A percentile compares a stretch with the other conserved stretches of the same genome.
Evolutionary conservation across 2,329 filamentous ascomycete genomes (phyloP).

Genomic region (Raffaelea ambrosiae): DNA sequence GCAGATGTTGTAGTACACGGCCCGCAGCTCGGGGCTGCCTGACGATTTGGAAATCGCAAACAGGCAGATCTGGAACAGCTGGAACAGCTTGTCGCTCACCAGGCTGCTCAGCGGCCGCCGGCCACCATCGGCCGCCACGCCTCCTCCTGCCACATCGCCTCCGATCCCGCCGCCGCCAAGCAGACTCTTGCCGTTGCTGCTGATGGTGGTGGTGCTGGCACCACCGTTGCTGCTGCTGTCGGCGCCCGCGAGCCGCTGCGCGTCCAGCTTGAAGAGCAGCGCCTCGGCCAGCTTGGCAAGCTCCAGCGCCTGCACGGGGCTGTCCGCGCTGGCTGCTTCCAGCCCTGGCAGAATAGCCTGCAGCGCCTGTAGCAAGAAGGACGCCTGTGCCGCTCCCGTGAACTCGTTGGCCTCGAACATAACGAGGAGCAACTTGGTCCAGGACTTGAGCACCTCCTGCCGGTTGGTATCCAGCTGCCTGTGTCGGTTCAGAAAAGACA

Average conservation of each 20-base stretch:
- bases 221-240: neutral
- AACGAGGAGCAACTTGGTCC: conserved; percentile 77
- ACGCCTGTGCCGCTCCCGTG: conserved; percentile 59
- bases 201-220: conserved; percentile 1
- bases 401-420: conserved; percentile 78
- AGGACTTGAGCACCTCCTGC: conserved; percentile 65
- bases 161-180: no score
- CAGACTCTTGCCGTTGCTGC: conserved; percentile 7
- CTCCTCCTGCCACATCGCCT: no score
- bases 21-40: conserved; percentile 62
- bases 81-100: conserved; percentile 80
- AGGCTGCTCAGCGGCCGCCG: conserved; percentile 53
- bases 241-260: conserved; percentile 21
- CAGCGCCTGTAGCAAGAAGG: conserved; percentile 77
- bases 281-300: conserved; percentile 69
- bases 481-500: conserved; percentile 55
- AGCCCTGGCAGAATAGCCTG: conserved; percentile 84
- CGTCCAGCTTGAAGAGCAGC: conserved; percentile 63
- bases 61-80: conserved; percentile 82
- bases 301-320: conserved; percentile 62
- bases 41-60: conserved; percentile 68
- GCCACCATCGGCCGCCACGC: conserved; percentile 30
- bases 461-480: conserved; percentile 48
- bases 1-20: conserved; percentile 86
- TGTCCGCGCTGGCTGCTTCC: conserved; percentile 64